These are phyloP conservation scores for Roridomyces roridus DNA, from an alignment of 768 basidiomycete species.

Conservation along the genomic window DNA sequence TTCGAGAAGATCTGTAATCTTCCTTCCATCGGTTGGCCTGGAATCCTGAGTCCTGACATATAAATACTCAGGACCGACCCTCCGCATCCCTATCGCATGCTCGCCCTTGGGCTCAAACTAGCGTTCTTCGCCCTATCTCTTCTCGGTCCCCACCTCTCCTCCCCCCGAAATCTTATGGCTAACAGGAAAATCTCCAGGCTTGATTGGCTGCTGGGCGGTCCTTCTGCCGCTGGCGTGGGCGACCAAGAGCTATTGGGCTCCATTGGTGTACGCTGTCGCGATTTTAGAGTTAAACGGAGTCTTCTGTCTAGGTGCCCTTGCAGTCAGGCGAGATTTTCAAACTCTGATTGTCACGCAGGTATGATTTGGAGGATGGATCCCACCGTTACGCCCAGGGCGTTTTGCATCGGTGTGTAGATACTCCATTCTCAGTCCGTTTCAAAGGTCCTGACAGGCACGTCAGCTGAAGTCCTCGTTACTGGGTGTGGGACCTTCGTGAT, in stretches of 20 bases:
- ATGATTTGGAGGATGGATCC: conserved; percentile 22
- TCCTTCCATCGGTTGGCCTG: no score
- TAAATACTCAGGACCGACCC: no score
- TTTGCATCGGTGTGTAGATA: conserved; percentile 8
- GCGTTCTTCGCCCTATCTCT: conserved; percentile 23
- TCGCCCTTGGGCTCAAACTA: conserved; percentile 24
- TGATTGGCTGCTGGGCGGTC: no score
- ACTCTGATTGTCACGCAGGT: no score
- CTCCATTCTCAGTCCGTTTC: background rate
- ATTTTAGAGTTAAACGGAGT: conserved; percentile 15
- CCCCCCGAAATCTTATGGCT: no score
- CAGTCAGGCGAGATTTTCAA: background rate
- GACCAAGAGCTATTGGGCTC: conserved; percentile 19
- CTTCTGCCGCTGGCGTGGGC: conserved; percentile 22
- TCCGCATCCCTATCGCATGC: conserved; percentile 8
- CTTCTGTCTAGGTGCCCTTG: conserved; percentile 18
- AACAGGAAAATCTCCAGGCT: conserved; percentile 26
- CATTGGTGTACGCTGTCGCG: conserved; percentile 18
- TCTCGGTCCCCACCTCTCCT: conserved; percentile 1
- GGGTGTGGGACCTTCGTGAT: conserved; percentile 8
- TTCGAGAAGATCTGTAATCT: no score
- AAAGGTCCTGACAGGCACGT: no score
- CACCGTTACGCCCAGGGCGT: conserved; percentile 4
- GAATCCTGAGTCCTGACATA: no score
- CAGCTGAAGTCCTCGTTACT: conserved; percentile 13